Percentiles rank a stretch among this genome's conserved stretches.
Conservation (phyloP, 2,329 filamentous ascomycete genomes). For the Fusarium irregulare region DNA sequence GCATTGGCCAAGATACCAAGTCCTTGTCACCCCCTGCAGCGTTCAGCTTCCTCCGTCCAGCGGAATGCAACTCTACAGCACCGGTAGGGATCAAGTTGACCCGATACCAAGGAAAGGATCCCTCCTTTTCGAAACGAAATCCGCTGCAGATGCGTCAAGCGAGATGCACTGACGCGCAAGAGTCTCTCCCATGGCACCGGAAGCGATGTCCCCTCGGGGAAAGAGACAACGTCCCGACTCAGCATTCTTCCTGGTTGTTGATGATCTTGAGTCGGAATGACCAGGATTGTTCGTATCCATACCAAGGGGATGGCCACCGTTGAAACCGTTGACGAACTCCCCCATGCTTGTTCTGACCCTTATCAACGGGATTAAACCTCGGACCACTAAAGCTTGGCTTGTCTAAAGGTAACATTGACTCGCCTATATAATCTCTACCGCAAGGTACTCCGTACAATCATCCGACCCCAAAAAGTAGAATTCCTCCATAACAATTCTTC, state of each 20-base stretch:
- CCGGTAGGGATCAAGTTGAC: neutral
- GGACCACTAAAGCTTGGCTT: neutral
- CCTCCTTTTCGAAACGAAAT: conserved; percentile 3
- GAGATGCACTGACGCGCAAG: neutral
- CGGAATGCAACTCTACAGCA: conserved; percentile 4
- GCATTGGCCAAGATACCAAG: neutral
- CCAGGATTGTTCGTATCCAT: neutral
- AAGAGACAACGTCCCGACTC: conserved; percentile 19
- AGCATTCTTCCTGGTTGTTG: neutral
- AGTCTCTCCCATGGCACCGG: conserved; percentile 7
- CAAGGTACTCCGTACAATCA: neutral
- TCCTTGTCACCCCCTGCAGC: neutral
- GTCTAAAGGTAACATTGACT: neutral
- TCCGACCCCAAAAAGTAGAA: neutral
- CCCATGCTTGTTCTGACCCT: neutral
- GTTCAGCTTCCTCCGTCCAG: neutral
- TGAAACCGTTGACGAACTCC: neutral
- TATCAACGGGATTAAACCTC: neutral
- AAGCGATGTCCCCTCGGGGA: neutral
- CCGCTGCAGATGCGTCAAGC: neutral
- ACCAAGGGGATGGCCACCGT: neutral
- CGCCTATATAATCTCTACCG: conserved; percentile 22
- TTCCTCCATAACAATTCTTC: neutral
- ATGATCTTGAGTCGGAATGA: neutral
- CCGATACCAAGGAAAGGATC: conserved; percentile 9